Evolutionary conservation across 495 filamentous ascomycete genomes (phyloP).

Genomic region (Penicillium riverlandense): DNA sequence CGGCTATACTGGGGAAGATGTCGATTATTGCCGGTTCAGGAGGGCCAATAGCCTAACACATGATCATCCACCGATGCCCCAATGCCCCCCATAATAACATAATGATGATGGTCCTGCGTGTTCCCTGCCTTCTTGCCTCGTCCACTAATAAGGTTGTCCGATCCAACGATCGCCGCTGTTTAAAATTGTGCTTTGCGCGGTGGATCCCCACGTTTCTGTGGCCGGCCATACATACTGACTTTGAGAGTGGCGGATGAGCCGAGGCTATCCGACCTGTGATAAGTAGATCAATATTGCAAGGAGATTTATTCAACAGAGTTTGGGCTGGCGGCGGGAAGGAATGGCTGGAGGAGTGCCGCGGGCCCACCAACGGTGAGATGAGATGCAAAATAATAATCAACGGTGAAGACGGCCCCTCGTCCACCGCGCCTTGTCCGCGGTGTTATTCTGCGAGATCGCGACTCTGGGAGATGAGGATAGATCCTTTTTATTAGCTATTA

Average conservation of each 20-base stretch:
- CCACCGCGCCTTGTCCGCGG: no score
- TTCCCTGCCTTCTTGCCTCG: not conserved
- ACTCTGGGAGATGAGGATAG: no score
- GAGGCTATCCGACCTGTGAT: not conserved
- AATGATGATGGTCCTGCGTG: not conserved
- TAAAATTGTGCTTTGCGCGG: conserved; percentile 6
- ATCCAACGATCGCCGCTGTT: conserved; percentile 12
- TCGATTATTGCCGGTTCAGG: conserved; percentile 12
- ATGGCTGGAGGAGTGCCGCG: not conserved
- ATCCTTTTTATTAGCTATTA: no score
- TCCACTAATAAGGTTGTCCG: conserved; percentile 10
- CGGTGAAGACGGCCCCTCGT: not conserved
- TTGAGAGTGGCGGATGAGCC: not conserved
- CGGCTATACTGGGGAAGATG: not conserved
- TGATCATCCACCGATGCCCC: not conserved
- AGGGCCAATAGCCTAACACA: conserved; percentile 1
- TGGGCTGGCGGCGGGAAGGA: not conserved
- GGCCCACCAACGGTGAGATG: not conserved
- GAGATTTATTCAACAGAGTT: not conserved
- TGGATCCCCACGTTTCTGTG: conserved; percentile 18
- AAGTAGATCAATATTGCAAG: not conserved
- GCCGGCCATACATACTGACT: not conserved
- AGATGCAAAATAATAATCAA: not conserved
- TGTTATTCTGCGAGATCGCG: no score
- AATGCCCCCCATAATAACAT: no score